Evolutionary conservation across 2,329 filamentous ascomycete genomes (phyloP).

Genomic region (Cytospora piceae): DNA sequence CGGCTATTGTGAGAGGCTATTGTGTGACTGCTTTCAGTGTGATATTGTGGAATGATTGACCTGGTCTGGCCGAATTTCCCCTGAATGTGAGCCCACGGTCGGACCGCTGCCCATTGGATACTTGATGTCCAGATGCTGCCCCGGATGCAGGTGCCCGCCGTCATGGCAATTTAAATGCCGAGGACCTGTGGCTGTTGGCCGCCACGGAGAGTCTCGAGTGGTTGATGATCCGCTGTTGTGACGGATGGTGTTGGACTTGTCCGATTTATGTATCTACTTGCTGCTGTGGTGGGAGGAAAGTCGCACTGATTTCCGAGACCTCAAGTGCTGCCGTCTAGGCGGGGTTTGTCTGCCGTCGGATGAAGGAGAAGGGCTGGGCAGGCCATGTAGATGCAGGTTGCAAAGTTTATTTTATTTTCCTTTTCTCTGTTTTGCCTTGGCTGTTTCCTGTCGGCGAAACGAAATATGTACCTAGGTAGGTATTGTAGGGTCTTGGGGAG

Average conservation of each 20-base stretch:
- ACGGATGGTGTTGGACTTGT: conserved; percentile 19
- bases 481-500: conserved; percentile 5
- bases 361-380: background rate
- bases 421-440: too few relatives aligned
- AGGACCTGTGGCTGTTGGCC: background rate
- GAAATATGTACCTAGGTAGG: too few relatives aligned
- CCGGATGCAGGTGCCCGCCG: conserved; percentile 2
- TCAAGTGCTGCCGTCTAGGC: background rate
- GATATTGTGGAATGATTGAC: background rate
- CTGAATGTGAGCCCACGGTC: background rate
- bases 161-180: conserved; percentile 8
- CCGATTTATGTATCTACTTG: conserved; percentile 10
- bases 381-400: background rate
- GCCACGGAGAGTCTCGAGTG: conserved; percentile 7
- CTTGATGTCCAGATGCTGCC: conserved; percentile 9
- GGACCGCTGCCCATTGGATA: background rate
- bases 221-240: conserved; percentile 3
- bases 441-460: too few relatives aligned
- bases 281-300: conserved; percentile 1
- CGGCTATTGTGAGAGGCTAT: conserved; percentile 1
- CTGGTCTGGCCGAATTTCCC: conserved; percentile 1
- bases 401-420: too few relatives aligned
- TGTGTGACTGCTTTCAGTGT: conserved; percentile 15
- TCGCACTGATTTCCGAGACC: conserved; percentile 21
- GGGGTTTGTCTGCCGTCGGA: background rate